Base-by-base conservation (phyloP, 768 basidiomycete species). In the Pleurotus ostreatus region DNA sequence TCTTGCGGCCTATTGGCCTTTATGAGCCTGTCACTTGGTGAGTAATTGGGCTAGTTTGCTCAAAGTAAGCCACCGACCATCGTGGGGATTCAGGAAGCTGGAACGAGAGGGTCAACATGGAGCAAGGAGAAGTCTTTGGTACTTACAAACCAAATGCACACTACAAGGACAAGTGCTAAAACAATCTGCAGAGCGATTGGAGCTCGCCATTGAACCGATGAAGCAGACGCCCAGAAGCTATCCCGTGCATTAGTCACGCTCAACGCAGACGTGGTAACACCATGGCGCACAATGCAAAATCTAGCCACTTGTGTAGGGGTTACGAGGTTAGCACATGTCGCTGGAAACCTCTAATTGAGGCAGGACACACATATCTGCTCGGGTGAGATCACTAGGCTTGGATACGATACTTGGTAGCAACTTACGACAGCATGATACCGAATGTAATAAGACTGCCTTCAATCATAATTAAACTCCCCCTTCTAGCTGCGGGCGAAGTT, bases 121-220 rank as follows among this genome's bases (percentile, higher is more conserved):
- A 34, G 11, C 30, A 34, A 4, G 30, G 30, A 11, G 30, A 34
- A 34, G 30, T 2, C 9, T 11, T 34, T 34, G 8, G 30, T 52
- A 74, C 82, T 57, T 62, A 80, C 81, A 62, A 78, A 80, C 48
- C 68, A 67, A 13, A 82, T 76, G 12, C 74, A 74, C 56, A 70
- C 60, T 45, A 83, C 70, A 78, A 84, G 80, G 39, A 82, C 66
- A 7, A 85, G 52, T 0, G 83, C 81, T 20, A 85, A 73, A 20
- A 80, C 30, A 43, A 83, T 82, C 60, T 86, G 84, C 16, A 86
- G 63, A 1, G 83, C 81, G 15, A 86, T 78, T 3, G 85, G 84
- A 12, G 81, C 79, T 58, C 85, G 71, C 84, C 84, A 87, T 65
- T 83, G 81, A 0, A 78, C 78, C 22, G 80, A 79, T 4, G 78